Evolutionary conservation across 2,329 filamentous ascomycete species (phyloP).

Genomic region (Diatrype stigma): DNA sequence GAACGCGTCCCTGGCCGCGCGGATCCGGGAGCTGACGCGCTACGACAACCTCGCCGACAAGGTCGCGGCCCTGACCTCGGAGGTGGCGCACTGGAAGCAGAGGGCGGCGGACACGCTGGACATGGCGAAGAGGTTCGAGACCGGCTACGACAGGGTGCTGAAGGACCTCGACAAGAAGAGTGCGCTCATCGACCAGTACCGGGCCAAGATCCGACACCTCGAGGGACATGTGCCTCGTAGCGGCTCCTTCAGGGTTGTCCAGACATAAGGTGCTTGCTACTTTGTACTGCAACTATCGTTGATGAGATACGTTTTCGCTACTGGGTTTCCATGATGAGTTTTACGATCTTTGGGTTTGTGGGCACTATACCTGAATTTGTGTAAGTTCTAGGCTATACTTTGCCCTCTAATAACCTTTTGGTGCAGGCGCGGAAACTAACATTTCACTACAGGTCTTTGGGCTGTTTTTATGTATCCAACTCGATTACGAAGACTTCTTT

Average conservation of each 20-base stretch:
- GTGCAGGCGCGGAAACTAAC: no score
- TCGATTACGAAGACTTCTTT: neutral
- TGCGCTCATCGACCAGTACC: neutral
- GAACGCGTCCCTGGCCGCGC: conserved; percentile 8
- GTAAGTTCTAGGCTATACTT: no score
- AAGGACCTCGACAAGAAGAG: neutral
- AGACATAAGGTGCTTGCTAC: no score
- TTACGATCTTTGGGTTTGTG: no score
- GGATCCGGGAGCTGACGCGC: conserved; percentile 15
- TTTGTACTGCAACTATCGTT: neutral
- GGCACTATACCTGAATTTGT: no score
- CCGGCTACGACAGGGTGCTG: conserved; percentile 4
- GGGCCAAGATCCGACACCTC: neutral
- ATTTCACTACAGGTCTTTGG: no score
- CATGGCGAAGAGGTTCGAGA: conserved; percentile 8
- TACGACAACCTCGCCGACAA: conserved; percentile 4
- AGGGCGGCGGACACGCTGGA: conserved; percentile 2
- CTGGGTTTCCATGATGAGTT: no score
- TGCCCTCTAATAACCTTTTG: no score
- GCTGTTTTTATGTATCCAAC: no score
- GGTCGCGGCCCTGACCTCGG: conserved; percentile 1
- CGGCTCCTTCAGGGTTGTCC: neutral
- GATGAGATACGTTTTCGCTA: no score
- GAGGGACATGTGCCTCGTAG: neutral
- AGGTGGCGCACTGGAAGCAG: conserved; percentile 3